phyloP scores from a whole-genome alignment of 2,329 filamentous ascomycete genomes.

The Trichoderma sp. region DNA sequence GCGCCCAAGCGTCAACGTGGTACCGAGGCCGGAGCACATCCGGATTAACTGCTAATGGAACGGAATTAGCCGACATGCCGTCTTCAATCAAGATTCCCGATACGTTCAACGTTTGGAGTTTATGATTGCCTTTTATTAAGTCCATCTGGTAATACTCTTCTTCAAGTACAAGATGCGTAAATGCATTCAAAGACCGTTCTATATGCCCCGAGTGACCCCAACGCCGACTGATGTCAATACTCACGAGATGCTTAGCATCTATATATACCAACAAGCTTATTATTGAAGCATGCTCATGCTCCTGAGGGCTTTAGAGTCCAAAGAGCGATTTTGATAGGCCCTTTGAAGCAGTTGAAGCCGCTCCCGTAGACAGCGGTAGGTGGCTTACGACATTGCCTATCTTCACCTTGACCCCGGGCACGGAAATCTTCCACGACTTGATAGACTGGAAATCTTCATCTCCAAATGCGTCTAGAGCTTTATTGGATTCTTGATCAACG shows the following conservation, averaged over 20 bases:
- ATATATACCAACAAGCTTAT: background rate
- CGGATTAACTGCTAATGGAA: background rate
- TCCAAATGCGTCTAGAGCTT: slow-evolving; percentile 28
- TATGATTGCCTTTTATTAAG: background rate
- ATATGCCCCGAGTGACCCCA: background rate
- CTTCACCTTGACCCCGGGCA: slow-evolving; percentile 67
- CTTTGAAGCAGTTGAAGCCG: slow-evolving; percentile 3
- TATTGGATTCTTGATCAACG: slow-evolving; percentile 35
- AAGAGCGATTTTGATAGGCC: slow-evolving; percentile 15
- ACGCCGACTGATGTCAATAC: background rate
- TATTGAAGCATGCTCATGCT: background rate
- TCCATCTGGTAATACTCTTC: background rate
- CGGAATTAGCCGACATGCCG: background rate
- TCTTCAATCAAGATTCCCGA: background rate
- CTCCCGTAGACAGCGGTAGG: slow-evolving; percentile 36
- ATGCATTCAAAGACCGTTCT: background rate
- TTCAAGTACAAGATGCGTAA: background rate
- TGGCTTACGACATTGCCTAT: slow-evolving; percentile 67
- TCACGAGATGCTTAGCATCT: background rate
- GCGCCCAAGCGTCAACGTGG: background rate
- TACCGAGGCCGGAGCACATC: background rate
- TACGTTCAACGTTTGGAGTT: background rate
- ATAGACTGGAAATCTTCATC: slow-evolving; percentile 31
- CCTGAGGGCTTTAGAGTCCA: slow-evolving; percentile 1
- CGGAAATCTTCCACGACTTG: slow-evolving; percentile 46